These are phyloP conservation scores for Sclerotinia subarctica DNA, from an alignment of 2,329 filamentous ascomycete species.

Conservation along the genomic window DNA sequence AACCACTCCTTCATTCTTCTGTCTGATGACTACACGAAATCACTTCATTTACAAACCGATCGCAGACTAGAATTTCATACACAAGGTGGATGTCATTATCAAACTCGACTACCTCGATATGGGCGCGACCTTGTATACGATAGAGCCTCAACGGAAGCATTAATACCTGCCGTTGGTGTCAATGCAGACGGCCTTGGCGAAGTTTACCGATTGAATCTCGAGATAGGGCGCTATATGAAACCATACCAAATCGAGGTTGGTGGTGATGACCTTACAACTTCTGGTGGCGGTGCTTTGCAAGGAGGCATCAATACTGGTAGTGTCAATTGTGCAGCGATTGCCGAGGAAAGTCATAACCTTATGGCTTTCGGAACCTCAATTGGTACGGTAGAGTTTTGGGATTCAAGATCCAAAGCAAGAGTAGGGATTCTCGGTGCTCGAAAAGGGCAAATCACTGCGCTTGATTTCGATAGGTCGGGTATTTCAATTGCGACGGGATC, in stretches of 20 bases:
- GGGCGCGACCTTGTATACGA: slow-evolving; percentile 88
- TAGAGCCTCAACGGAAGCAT: slow-evolving; percentile 73
- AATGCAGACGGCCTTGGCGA: slow-evolving; percentile 85
- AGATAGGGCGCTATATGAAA: slow-evolving; percentile 90
- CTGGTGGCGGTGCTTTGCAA: slow-evolving; percentile 73
- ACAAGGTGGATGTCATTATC: slow-evolving; percentile 80
- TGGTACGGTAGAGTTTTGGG: slow-evolving; percentile 97
- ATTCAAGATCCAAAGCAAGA: slow-evolving; percentile 76
- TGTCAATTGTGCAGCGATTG: slow-evolving; percentile 83
- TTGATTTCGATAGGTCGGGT: slow-evolving; percentile 82
- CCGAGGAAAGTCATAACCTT: slow-evolving; percentile 84
- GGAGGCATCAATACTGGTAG: slow-evolving; percentile 81
- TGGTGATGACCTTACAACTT: slow-evolving; percentile 66
- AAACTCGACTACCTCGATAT: slow-evolving; percentile 86
- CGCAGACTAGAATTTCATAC: slow-evolving; percentile 92
- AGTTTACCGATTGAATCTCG: slow-evolving; percentile 88
- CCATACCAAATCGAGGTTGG: slow-evolving; percentile 90
- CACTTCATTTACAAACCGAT: slow-evolving; percentile 87
- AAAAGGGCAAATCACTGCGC: slow-evolving; percentile 74
- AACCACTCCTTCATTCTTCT: slow-evolving; percentile 90
- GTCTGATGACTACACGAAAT: slow-evolving; percentile 90
- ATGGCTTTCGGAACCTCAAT: slow-evolving; percentile 90
- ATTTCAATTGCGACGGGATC: slow-evolving; percentile 82
- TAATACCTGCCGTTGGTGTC: slow-evolving; percentile 83
- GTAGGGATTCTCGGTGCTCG: slow-evolving; percentile 71